phyloP scores from a whole-genome alignment of 352 stramenopile genomes.

The Pythium coloratum region DNA sequence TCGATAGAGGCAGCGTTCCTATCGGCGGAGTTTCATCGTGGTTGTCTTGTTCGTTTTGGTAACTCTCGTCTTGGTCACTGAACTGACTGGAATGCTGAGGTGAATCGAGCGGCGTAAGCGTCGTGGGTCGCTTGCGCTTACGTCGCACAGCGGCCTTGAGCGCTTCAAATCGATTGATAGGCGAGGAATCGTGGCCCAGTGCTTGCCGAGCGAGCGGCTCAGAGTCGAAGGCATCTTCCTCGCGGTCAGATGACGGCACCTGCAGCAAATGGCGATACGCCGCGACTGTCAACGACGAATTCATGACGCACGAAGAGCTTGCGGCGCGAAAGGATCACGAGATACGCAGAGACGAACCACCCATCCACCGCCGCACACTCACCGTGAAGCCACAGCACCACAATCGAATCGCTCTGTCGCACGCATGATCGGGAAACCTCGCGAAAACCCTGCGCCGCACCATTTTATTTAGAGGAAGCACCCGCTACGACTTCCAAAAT shows the following conservation, averaged over 20 bases:
- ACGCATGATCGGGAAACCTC: too few relatives aligned
- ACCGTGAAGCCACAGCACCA: too few relatives aligned
- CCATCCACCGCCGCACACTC: too few relatives aligned
- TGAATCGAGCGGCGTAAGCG: slow-evolving; percentile 7
- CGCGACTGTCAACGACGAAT: slow-evolving; percentile 25
- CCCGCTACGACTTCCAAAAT: too few relatives aligned
- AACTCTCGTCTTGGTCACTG: background rate
- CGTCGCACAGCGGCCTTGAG: slow-evolving; percentile 19
- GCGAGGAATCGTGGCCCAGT: background rate
- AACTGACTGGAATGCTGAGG: slow-evolving; percentile 3
- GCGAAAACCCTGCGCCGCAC: too few relatives aligned
- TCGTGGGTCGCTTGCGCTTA: slow-evolving; percentile 18
- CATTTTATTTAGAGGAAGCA: too few relatives aligned
- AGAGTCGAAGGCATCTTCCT: slow-evolving; percentile 27
- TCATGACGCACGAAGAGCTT: slow-evolving; percentile 14
- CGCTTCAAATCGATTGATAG: slow-evolving; percentile 5
- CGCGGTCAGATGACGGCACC: slow-evolving; percentile 12
- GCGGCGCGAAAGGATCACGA: background rate
- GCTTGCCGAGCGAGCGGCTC: background rate
- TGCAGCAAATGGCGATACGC: slow-evolving; percentile 26
- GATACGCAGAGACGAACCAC: too few relatives aligned
- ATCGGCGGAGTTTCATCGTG: background rate
- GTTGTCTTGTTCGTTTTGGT: background rate
- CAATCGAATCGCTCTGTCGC: too few relatives aligned
- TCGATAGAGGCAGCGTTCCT: background rate